Evolutionary conservation across 2,329 filamentous ascomycete genomes (phyloP), one percentile per base, ranked within the genome.

Genomic region (Myriosclerotinia curreyana): DNA sequence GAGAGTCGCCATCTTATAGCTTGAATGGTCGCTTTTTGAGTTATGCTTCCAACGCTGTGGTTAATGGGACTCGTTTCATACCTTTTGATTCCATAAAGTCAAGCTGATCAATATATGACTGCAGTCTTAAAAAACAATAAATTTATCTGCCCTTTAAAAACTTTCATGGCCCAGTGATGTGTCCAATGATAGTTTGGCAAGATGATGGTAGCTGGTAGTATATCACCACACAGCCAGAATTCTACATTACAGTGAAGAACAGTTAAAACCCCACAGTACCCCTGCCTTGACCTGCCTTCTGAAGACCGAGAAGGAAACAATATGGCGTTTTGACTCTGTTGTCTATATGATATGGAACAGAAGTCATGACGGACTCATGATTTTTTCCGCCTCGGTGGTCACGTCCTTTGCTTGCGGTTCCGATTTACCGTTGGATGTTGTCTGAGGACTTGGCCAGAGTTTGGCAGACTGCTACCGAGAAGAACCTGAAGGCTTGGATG

Each of bases 391-490:
- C 55, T 59, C 42, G 15, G 42, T 12, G 22, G n/a, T 36, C 4
- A 34, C 14, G 34, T 59, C 31, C 22, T 59, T 48, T 25, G 42
- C 3, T 25, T 49, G 14, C 2, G 44, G 44, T 36, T 36, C 55
- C 14, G n/a, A 59, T 11, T n/a, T 36, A 22, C 28, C 20, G 9
- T 36, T 36, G 12, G 54, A 34, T 55, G 31, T 25, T 38, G 40
- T 38, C 50, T 36, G 60, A 55, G 60, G 15, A 38, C n/a, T 66
- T 44, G 65, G 52, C 68, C 68, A 70, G 22, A 68, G 36, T 46
- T 53, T 66, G 12, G 63, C 60, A 20, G 60, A 71, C 7, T 70
- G 62, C 69, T 69, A 71, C 69, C 69, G 71, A 56, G 70, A 71
- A 54, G 69, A 69, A 8, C 48, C 67, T 17, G 66, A n/a, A 31